A percentile compares a stretch with the other conserved stretches of the same genome.
phyloP scores from a whole-genome alignment of 2,329 filamentous ascomycete genomes.

The Myriangium duriaei region DNA sequence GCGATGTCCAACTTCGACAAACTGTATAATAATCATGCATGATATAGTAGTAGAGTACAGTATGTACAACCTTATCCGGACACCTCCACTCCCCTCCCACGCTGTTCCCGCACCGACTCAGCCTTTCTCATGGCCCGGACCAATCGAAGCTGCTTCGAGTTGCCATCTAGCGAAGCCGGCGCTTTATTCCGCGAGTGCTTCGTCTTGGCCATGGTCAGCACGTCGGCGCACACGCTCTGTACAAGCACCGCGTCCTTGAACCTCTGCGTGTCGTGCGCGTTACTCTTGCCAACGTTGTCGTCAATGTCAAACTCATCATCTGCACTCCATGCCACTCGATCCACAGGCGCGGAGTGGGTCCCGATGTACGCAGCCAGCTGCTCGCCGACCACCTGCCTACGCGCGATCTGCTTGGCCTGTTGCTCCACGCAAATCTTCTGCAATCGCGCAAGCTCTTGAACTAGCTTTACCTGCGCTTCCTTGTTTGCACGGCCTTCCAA shows the following conservation, averaged over 20 bases:
- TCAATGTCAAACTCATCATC: not conserved
- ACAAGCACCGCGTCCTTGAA: constrained; percentile 5
- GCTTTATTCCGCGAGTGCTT: not conserved
- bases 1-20: too few relatives aligned
- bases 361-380: constrained; percentile 3
- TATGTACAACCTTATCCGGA: too few relatives aligned
- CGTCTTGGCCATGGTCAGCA: constrained; percentile 2
- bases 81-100: not conserved
- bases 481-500: not conserved
- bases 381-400: constrained; percentile 3
- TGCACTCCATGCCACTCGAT: not conserved
- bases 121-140: not conserved
- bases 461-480: not conserved
- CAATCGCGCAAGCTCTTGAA: constrained; percentile 1
- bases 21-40: too few relatives aligned
- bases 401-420: constrained; percentile 1
- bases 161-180: not conserved
- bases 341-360: not conserved
- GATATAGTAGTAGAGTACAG: too few relatives aligned
- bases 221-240: constrained; percentile 5
- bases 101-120: not conserved
- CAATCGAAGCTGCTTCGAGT: not conserved
- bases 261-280: not conserved
- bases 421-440: constrained; percentile 1
- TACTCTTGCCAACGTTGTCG: not conserved